Evolutionary conservation across 2,329 filamentous ascomycete genomes (phyloP), one percentile per base, ranked within the genome.

Genomic region (Curvularia spicifera): DNA sequence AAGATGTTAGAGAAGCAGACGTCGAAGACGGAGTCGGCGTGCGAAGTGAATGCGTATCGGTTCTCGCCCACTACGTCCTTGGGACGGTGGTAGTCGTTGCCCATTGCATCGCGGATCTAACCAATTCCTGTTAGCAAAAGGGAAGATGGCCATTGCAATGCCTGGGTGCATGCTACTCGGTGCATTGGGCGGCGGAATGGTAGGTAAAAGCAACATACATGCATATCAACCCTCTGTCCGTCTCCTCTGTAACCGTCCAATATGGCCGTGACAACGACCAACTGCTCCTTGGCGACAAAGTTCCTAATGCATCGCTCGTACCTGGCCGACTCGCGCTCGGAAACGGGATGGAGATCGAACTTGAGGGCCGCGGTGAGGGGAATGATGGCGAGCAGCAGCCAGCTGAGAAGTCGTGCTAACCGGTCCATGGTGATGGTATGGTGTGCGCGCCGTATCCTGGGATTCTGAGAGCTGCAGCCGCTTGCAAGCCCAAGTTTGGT

Each of bases 251-350:
- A 81, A n/a, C 95, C 95, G 76, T 89, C 87, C 56, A 97, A 85
- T 59, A 88, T 97, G 54, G 93, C 91, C 56, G 94, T 98, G 52
- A 99, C 94, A 33, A 98, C 94, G 42, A 99, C 95, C 66, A 99
- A 83, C 65, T 95, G 96, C 75, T 97, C 93, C 79, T 88, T 90
- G 61, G 87, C 85, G 66, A 97, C 93, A 78, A 97, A 99, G 82
- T 99, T 99, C 77, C 94, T 88, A 78, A 99, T 91, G 82, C 95
- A 99, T 81, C 94, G 87, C 81, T 94, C 90, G 74, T 89, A 86
- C 72, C 84, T 87, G 45, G 78, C 78, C 61, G 82, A 82, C 70
- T 89, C 87, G 76, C 85, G 84, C 61, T 85, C 82, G 51, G 81
- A 79, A 65, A 88, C 85, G 44, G 93, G 91, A 71, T 86, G 80